These are phyloP conservation scores for Schoenoplectus tabernaemontani DNA, from an alignment of 202 grass and related monocot genomes.

Conservation along the genomic window DNA sequence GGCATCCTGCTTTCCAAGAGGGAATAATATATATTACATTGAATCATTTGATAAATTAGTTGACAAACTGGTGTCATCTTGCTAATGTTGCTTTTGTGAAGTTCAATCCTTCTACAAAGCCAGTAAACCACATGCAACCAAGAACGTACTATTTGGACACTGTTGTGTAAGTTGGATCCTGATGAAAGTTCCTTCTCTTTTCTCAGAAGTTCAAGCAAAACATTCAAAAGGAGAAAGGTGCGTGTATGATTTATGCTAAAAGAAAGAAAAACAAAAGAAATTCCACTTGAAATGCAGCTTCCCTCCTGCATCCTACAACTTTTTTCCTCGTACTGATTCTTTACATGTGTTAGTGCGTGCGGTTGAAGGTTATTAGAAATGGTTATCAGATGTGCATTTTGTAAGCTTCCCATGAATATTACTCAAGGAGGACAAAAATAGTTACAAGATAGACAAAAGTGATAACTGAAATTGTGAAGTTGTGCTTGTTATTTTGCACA, in stretches of 20 bases:
- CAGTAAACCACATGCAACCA: background rate
- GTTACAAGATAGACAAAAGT: background rate
- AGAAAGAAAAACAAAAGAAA: background rate
- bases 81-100: conserved; percentile 8
- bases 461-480: background rate
- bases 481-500: background rate
- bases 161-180: background rate
- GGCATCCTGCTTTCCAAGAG: background rate
- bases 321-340: background rate
- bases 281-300: conserved; percentile 10
- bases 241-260: background rate
- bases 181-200: conserved; percentile 16
- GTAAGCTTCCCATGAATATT: background rate
- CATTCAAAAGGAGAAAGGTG: background rate
- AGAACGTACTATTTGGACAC: conserved; percentile 1
- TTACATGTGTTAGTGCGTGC: background rate
- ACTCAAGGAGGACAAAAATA: background rate
- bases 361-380: background rate
- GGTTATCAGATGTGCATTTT: background rate
- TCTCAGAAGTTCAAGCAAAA: conserved; percentile 12
- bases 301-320: background rate
- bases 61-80: background rate
- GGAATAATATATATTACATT: background rate
- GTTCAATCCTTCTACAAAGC: background rate
- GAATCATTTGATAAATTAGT: background rate